A percentile compares a stretch with the other conserved stretches of the same genome.
phyloP scores from a whole-genome alignment of 805 yeast species.

The Cyberlindnera meyerae region DNA sequence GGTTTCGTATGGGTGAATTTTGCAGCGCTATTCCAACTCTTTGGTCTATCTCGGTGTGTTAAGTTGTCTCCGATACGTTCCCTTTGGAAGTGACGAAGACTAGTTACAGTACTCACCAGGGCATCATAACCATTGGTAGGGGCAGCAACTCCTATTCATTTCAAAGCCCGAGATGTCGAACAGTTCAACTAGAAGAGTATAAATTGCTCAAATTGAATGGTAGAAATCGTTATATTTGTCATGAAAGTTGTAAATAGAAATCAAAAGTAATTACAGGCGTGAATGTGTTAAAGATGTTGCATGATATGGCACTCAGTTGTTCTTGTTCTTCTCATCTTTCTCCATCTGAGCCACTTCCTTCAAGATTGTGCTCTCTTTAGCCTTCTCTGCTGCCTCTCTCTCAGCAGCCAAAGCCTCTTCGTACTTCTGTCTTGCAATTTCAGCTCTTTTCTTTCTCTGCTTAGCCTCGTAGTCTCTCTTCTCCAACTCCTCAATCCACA shows the following conservation, averaged over 20 bases:
- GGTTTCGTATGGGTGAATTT: background rate
- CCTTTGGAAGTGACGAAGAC: too few species aligned
- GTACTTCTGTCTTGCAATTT: slow-evolving; percentile 44
- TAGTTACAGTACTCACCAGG: too few species aligned
- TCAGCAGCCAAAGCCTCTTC: slow-evolving; percentile 36
- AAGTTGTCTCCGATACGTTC: too few species aligned
- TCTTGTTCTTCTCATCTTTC: slow-evolving; percentile 1
- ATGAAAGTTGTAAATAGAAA: too few species aligned
- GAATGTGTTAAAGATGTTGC: background rate
- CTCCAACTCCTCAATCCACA: slow-evolving; percentile 90
- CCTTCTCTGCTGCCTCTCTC: slow-evolving; percentile 32
- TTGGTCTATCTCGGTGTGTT: too few species aligned
- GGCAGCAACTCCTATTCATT: too few species aligned
- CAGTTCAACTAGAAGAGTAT: too few species aligned
- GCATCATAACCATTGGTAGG: too few species aligned
- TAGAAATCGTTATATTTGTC: too few species aligned
- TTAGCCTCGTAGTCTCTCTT: slow-evolving; percentile 75
- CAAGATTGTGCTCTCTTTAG: slow-evolving; percentile 1
- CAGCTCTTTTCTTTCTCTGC: slow-evolving; percentile 64
- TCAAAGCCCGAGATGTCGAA: too few species aligned
- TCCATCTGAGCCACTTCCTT: background rate
- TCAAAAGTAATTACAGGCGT: background rate
- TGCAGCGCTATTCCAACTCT: background rate
- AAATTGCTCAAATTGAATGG: too few species aligned
- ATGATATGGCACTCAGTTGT: background rate